Evolutionary conservation across 2,329 filamentous ascomycete genomes (phyloP), one percentile per base, ranked within the genome.

Genomic region (Botryotinia convoluta): DNA sequence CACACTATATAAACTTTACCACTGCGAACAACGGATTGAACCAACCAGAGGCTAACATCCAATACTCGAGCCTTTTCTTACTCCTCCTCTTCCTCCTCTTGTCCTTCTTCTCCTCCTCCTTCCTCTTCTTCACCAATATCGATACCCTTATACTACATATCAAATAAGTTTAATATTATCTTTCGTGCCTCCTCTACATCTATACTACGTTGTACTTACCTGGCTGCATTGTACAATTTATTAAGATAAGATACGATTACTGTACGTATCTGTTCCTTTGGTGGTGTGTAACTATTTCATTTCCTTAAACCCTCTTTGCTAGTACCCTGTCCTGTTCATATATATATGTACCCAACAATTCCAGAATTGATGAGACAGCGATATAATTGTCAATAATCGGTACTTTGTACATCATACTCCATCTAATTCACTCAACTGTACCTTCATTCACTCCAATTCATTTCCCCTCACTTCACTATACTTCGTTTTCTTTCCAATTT

Each of bases 281-380:
- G 63, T 51, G 45, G 45, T 67, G 45, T 67, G 64, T 67, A 54
- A 67, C 64, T 9, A 37, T 51, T 67, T 54, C 64, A 57, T 42
- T 68, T 64, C 61, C 39, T 45, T 1, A 22, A 45, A 32, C n/a
- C 61, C 61, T 64, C 48, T 44, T 32, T 64, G 37, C 48, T n/a
- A 6, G 12, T n/a, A 14, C 48, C 48, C 48, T 51, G 48, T 26
- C 48, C 48, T n/a, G 45, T 51, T 26, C 45, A 51, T n/a, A 14
- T 42, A 62, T n/a, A 18, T 42, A 39, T 20, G 39, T 20, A 62
- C 60, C 61, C 61, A 63, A 63, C 61, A 44, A 32, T 32, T 63
- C 61, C 37, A 44, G 61, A 63, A 63, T 63, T 63, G 61, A 44
- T 44, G 61, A 63, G 61, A 63, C 10, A 6, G n/a, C 39, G 26